These are phyloP conservation scores for Stipa capillata DNA, from an alignment of 176 grass and related monocot species.

Conservation along the genomic window DNA sequence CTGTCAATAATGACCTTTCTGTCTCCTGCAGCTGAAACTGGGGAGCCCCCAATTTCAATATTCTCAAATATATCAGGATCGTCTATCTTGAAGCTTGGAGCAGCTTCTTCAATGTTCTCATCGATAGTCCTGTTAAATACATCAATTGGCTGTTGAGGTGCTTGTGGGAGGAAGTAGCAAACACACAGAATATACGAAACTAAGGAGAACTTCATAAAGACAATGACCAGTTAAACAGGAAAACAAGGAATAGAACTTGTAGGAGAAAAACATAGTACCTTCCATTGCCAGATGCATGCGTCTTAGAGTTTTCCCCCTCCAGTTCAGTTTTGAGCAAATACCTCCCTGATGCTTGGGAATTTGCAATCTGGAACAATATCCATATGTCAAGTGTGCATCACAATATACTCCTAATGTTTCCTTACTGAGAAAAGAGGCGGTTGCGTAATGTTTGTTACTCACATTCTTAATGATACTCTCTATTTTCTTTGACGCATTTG, in stretches of 20 bases:
- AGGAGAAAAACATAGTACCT: constrained; percentile 37
- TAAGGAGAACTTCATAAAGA: not conserved
- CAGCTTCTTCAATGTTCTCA: constrained; percentile 45
- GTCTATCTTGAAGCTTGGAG: constrained; percentile 44
- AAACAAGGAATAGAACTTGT: not conserved
- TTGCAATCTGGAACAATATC: constrained; percentile 66
- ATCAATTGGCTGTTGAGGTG: constrained; percentile 23
- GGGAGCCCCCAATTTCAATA: constrained; percentile 48
- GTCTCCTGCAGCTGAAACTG: constrained; percentile 30
- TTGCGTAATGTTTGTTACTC: constrained; percentile 35
- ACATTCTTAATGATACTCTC: constrained; percentile 77
- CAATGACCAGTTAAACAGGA: not conserved
- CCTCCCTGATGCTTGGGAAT: constrained; percentile 64
- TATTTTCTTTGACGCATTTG: constrained; percentile 69
- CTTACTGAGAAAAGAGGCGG: not conserved
- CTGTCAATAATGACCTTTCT: constrained; percentile 44
- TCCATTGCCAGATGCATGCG: constrained; percentile 35
- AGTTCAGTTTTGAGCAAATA: constrained; percentile 81
- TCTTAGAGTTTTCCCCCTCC: constrained; percentile 56
- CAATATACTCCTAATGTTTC: not conserved
- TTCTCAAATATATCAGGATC: constrained; percentile 52
- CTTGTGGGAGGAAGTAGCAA: constrained; percentile 40
- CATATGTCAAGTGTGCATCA: constrained; percentile 8
- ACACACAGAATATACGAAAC: not conserved
- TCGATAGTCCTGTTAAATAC: constrained; percentile 26